phyloP scores from a whole-genome alignment of 352 stramenopile genomes.

The Phytophthora macrochlamydospora region DNA sequence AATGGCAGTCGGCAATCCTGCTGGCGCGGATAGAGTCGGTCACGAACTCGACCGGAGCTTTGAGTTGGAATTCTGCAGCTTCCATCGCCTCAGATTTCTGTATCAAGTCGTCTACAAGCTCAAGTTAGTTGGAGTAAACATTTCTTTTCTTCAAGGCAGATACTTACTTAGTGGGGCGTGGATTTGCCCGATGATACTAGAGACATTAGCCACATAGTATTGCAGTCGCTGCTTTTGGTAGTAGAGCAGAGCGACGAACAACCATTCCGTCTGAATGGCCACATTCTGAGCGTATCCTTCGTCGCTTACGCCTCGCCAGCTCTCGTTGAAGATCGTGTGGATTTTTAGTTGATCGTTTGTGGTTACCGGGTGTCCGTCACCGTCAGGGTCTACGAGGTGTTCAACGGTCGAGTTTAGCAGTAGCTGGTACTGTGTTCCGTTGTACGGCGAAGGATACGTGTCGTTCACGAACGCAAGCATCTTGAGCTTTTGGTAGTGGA shows the following conservation, averaged over 20 bases:
- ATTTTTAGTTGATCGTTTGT: conserved; percentile 46
- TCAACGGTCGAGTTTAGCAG: conserved; percentile 53
- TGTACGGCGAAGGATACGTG: conserved; percentile 58
- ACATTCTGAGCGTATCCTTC: conserved; percentile 45
- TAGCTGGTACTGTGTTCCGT: conserved; percentile 38
- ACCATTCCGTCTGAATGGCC: conserved; percentile 50
- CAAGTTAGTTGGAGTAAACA: background rate
- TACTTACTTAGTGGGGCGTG: conserved; percentile 44
- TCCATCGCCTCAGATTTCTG: conserved; percentile 54
- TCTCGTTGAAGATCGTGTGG: conserved; percentile 55
- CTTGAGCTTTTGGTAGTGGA: conserved; percentile 32
- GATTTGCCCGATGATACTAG: conserved; percentile 35
- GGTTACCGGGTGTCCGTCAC: conserved; percentile 37
- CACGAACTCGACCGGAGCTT: conserved; percentile 61
- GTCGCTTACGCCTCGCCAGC: conserved; percentile 52
- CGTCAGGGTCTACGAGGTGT: conserved; percentile 51
- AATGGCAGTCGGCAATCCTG: conserved; percentile 68
- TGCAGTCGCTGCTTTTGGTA: conserved; percentile 49
- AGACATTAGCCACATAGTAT: conserved; percentile 37
- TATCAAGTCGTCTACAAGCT: conserved; percentile 34
- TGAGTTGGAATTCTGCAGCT: conserved; percentile 60
- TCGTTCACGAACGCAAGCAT: conserved; percentile 46
- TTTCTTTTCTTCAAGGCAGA: background rate
- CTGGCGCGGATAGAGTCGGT: conserved; percentile 50
- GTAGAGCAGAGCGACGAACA: conserved; percentile 49